Base-by-base conservation (phyloP, 345 rosid species). In the Alliaria petiolata region DNA sequence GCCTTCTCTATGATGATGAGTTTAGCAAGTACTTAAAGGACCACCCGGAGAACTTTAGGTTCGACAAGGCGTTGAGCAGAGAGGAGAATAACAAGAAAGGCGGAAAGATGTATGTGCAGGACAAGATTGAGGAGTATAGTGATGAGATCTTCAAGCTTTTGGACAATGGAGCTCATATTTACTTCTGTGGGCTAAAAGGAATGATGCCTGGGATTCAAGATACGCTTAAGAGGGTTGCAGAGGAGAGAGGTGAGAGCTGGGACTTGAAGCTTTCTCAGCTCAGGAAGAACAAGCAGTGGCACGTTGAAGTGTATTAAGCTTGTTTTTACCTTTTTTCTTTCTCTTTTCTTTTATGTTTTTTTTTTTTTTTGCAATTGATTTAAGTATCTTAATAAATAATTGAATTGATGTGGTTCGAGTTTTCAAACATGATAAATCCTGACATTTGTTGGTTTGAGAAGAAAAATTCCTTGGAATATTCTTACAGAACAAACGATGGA, bases 201-300 rank as follows among this genome's bases (percentile, higher is more conserved):
- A 95, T 95, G 99, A 95, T 95, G 98, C 99, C 99, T 0, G 99
- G 99, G 67, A 95, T 95, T 49, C 99, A 95, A 71, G 93, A 85
- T 17, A 95, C 98, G 1, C 81, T 95, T 61, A 89, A 81, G 85
- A 88, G 85, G 75, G 99, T 95, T 16, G 97, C 99, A 0, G 96
- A 88, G 62, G 81, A 84, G 79, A 91, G 96, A 86, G 98, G 98
- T 43, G 89, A 85, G 80, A 91, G 74, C 77, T 91, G 99, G 99
- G 96, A 91, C 3, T 78, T 75, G 86, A 95, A 89, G 87, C 99
- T 95, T 61, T 83, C 92, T n/a, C n/a, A n/a, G n/a, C n/a, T n/a
- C n/a, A n/a, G n/a, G n/a, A n/a, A n/a, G n/a, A n/a, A n/a, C n/a
- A n/a, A n/a, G n/a, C n/a, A n/a, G n/a, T n/a, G n/a, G n/a, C n/a